Conservation (phyloP, 768 basidiomycete genomes). For the Pulveroboletus sp. region DNA sequence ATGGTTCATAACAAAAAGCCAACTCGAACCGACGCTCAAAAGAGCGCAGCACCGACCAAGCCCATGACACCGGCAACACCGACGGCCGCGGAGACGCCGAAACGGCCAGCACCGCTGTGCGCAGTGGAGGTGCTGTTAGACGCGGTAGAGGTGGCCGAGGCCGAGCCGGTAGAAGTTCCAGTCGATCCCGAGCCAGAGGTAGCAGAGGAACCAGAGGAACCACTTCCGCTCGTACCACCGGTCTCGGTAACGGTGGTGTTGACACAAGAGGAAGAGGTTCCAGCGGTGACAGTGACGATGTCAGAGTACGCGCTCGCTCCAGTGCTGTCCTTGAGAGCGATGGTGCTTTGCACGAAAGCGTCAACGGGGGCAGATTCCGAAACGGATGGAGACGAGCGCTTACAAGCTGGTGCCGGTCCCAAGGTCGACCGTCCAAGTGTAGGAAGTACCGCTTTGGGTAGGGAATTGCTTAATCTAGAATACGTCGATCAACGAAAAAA, state of each 20-base stretch:
- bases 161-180: not conserved
- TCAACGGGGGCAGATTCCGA: fast-evolving
- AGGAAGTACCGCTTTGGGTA: constrained; percentile 35
- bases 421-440: constrained; percentile 58
- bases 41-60: constrained; percentile 46
- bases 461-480: constrained; percentile 54
- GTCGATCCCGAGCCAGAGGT: not conserved
- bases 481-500: constrained; percentile 7
- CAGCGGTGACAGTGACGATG: constrained; percentile 39
- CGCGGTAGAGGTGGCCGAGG: constrained; percentile 18
- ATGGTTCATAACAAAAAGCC: constrained; percentile 7
- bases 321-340: constrained; percentile 53
- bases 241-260: constrained; percentile 19
- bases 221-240: constrained; percentile 1
- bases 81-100: constrained; percentile 30
- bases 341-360: no score
- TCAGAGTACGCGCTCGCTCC: constrained; percentile 53
- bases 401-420: constrained; percentile 45
- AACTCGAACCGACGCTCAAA: constrained; percentile 29
- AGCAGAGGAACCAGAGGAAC: constrained; percentile 4
- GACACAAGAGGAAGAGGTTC: constrained; percentile 32
- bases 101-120: constrained; percentile 32
- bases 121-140: constrained; percentile 23
- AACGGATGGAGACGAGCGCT: not conserved
- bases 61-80: constrained; percentile 50